Base-by-base conservation (phyloP, 208 protist species). In the Acanthamoeba sp. region DNA sequence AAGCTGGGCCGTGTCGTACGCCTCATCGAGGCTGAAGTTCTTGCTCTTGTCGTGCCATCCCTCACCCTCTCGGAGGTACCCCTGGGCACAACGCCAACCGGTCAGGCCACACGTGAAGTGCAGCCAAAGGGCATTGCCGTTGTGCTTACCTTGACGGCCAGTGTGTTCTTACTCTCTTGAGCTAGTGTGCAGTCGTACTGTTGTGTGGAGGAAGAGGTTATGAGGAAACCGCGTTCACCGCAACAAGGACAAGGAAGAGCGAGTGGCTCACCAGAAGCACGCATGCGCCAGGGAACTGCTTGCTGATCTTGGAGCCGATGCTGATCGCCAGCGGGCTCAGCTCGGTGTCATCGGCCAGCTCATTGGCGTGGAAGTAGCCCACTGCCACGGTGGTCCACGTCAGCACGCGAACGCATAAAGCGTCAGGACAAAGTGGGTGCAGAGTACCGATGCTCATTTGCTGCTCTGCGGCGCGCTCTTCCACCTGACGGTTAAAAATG, bases 301-400 rank as follows among this genome's bases (percentile, higher is more conserved):
- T 93, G 36, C 34, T 69, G 59, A 78, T 93, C 62, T 93, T 93
- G 62, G 34, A 38, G 87, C 27, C 87, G n/a, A 93, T 76, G 36
- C 62, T 69, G 29, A 59, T 29, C 3, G 87, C 64, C 50, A 93
- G 62, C 36, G 87, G 59, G 32, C 87, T 76, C 22, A 93, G 62
- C 38, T 93, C 87, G 7, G n/a, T 48, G 57, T 93, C 64, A 24
- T 69, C 87, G 76, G 64, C 55, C 10, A 78, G 87, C 57, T 93
- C 87, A 20, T 93, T 93, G 32, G 87, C 87, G 2, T 93, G 87
- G 59, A 93, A 93, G 62, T 78, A 93, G 27, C 87, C 87, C 55
- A 93, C 52, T 78, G 42, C 24, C 14, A 14, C 7, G 48, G 48
- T 52, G 29, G 7, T 10, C 1, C 62, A 69, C 0, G 38, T 48